phyloP scores from a whole-genome alignment of 2,329 filamentous ascomycete species.

The Colletotrichum spaethianum region DNA sequence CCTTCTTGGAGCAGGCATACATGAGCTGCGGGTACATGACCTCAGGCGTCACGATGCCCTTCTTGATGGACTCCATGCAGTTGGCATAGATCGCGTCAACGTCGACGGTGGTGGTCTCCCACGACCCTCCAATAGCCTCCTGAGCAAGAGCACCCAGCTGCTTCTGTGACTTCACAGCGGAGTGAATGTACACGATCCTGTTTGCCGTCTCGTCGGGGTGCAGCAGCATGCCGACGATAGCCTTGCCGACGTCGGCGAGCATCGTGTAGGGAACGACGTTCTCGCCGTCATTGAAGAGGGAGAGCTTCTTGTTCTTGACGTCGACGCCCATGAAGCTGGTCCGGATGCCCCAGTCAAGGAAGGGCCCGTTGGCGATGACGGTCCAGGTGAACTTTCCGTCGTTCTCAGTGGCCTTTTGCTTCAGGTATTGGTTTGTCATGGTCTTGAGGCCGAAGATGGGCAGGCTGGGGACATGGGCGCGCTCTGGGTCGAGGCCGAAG shows the following conservation, averaged over 20 bases:
- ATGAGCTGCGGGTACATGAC: conserved; percentile 42
- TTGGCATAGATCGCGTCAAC: conserved; percentile 40
- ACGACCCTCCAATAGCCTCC: conserved; percentile 41
- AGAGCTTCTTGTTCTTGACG: conserved; percentile 43
- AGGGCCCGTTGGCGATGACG: conserved; percentile 47
- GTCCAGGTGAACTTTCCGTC: conserved; percentile 47
- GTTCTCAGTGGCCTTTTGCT: conserved; percentile 44
- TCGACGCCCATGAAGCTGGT: conserved; percentile 45
- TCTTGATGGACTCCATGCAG: conserved; percentile 41
- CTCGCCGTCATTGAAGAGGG: conserved; percentile 47
- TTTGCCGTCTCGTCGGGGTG: conserved; percentile 50
- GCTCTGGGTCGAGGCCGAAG: conserved; percentile 58
- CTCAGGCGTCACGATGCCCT: conserved; percentile 41
- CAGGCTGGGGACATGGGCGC: conserved; percentile 37
- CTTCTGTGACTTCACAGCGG: conserved; percentile 44
- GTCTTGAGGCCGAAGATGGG: conserved; percentile 44
- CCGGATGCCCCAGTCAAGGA: conserved; percentile 49
- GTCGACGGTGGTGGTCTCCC: conserved; percentile 41
- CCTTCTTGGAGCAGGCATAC: conserved; percentile 41
- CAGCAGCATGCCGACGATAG: conserved; percentile 46
- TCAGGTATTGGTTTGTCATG: conserved; percentile 40
- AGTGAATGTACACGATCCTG: conserved; percentile 44
- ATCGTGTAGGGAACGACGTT: conserved; percentile 44
- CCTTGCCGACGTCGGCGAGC: conserved; percentile 46
- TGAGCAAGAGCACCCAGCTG: conserved; percentile 44